Evolutionary conservation across 2,329 filamentous ascomycete species (phyloP).

Genomic region (Aquanectria penicillioides): DNA sequence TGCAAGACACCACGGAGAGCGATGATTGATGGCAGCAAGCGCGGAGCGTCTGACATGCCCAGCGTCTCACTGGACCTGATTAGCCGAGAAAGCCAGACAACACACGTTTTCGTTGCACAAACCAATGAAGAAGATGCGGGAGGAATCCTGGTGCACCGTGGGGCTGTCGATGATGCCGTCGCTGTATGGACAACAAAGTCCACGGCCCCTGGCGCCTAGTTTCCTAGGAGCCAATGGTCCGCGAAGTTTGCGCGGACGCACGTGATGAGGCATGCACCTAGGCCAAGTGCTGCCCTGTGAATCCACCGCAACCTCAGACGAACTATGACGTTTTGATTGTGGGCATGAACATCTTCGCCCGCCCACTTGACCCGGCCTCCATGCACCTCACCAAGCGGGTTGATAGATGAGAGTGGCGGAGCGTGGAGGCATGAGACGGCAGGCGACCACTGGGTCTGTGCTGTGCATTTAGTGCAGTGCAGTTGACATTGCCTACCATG

Average conservation of each 20-base stretch:
- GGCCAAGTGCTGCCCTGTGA: neutral
- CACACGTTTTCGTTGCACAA: no score
- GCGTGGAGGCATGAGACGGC: neutral
- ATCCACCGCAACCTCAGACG: constrained; percentile 3
- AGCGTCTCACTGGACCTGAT: neutral
- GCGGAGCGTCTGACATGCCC: neutral
- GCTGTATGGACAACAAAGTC: neutral
- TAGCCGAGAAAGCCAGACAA: constrained; percentile 3
- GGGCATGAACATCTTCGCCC: constrained; percentile 4
- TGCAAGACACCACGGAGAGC: neutral
- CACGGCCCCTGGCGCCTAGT: neutral
- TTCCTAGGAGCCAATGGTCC: no score
- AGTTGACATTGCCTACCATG: neutral
- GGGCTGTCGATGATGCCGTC: constrained; percentile 6
- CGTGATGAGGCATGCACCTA: no score
- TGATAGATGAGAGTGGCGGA: neutral
- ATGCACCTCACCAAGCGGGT: neutral
- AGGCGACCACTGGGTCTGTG: neutral
- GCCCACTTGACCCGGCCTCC: neutral
- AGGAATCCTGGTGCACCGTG: neutral
- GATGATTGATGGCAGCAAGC: constrained; percentile 4
- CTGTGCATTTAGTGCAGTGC: neutral
- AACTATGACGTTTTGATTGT: neutral
- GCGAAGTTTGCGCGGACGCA: no score
- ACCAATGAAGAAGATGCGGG: neutral